Evolutionary conservation across 768 basidiomycete species (phyloP).

Genomic region (Pulveroboletus sp.): DNA sequence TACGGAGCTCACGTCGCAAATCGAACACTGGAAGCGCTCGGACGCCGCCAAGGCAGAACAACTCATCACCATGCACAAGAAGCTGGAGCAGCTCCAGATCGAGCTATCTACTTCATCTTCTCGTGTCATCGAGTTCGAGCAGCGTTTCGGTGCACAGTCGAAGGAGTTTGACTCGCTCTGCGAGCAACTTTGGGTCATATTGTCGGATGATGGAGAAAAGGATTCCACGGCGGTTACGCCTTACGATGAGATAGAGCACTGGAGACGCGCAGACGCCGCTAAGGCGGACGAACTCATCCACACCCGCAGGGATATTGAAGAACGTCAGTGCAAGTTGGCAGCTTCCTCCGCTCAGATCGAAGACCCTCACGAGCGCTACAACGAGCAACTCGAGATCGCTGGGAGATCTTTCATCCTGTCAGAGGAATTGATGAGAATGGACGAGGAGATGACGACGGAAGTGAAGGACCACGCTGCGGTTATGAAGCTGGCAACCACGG

Average conservation of each 20-base stretch:
- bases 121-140: neutral
- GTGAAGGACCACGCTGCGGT: neutral
- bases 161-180: neutral
- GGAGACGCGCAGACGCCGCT: neutral
- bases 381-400: neutral
- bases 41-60: neutral
- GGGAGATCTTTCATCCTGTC: neutral
- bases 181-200: neutral
- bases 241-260: neutral
- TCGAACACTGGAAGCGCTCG: neutral
- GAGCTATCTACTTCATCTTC: neutral
- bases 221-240: neutral
- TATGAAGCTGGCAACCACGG: slow-evolving; percentile 2
- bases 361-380: no score
- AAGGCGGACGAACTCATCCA: neutral
- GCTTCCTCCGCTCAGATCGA: no score
- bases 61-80: neutral
- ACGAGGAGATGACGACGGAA: neutral
- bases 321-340: neutral
- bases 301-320: neutral
- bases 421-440: neutral
- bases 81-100: neutral
- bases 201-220: neutral
- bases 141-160: neutral
- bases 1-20: neutral